Conservation (phyloP, 805 yeast species). For the Metschnikowia gelsemii region DNA sequence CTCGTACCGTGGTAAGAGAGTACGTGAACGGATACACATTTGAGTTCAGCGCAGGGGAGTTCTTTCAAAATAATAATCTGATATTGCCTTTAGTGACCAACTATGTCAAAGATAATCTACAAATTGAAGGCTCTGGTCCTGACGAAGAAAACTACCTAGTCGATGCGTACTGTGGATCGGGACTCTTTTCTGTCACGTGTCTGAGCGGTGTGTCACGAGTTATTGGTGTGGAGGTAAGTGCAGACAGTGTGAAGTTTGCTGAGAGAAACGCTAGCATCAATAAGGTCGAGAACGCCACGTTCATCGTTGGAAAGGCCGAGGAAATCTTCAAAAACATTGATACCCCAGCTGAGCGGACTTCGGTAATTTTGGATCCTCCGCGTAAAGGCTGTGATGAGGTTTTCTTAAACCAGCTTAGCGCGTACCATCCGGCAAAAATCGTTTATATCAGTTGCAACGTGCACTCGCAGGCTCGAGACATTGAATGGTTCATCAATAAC, state of each 20-base stretch:
- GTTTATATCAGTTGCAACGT: constrained; percentile 98
- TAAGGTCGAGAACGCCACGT: constrained; percentile 72
- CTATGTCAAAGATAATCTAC: constrained; percentile 73
- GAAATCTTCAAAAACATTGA: constrained; percentile 76
- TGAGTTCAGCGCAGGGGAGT: constrained; percentile 91
- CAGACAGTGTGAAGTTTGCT: constrained; percentile 89
- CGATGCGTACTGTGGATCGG: constrained; percentile 96
- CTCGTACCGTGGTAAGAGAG: constrained; percentile 79
- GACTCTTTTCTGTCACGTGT: constrained; percentile 86
- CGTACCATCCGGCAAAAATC: constrained; percentile 77
- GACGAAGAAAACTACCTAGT: constrained; percentile 60
- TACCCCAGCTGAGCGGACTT: constrained; percentile 72
- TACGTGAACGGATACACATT: constrained; percentile 72
- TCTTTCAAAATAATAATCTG: constrained; percentile 90
- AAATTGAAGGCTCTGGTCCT: constrained; percentile 34
- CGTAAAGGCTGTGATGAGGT: constrained; percentile 94
- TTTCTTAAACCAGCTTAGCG: constrained; percentile 81
- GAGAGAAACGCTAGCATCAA: constrained; percentile 74
- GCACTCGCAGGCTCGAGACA: constrained; percentile 94
- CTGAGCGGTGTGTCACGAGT: constrained; percentile 78
- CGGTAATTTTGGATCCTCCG: constrained; percentile 94
- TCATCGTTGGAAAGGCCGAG: constrained; percentile 91
- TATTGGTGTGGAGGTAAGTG: constrained; percentile 91
- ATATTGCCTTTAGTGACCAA: constrained; percentile 80
- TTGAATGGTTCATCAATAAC: constrained; percentile 73